Base-by-base conservation (phyloP, 345 rosid species). In the Geranium rotundifolium region DNA sequence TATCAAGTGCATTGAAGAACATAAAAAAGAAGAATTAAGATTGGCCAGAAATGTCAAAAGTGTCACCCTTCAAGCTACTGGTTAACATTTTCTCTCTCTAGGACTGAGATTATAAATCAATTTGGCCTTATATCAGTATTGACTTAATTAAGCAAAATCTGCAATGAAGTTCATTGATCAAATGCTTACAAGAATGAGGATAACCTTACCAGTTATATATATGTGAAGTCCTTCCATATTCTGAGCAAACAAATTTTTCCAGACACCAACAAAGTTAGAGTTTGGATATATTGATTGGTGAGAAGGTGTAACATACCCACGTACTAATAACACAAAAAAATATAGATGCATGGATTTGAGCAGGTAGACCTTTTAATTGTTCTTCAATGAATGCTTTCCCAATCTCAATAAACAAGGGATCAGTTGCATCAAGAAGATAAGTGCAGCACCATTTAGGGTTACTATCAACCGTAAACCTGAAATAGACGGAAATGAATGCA, bases 391-490 rank as follows among this genome's bases (percentile, higher is more conserved):
- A 83, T 72, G 82, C 78, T 64, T 64, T 79, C 68, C 92, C 92
- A 72, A 86, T 83, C 66, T 81, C 89, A 70, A 83, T 46, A 18
- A 86, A 86, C 67, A 86, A 75, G 29, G 92, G 85, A 76, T 86
- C 92, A 13, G 81, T 81, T 64, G 87, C 92, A 72, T 86, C 89
- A 64, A 86, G 92, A 73, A 86, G 92, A 68, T 83, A 82, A 31
- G 89, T 86, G 74, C 92, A 86, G 69, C 79, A 75, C 92, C 92
- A 86, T 73, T 71, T 74, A 59, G 63, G 77, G 70, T 86, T 79
- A 61, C 75, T 80, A 57, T 79, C 73, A 63, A 83, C 82, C 13
- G 92, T 75, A 74, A 86, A 83, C 89, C 92, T 86, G 70, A 59
- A 67, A 56, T 54, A 59, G 60, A 34, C 10, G 4, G 37, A 62